Evolutionary conservation across 805 yeast genomes (phyloP).

Genomic region (Naumovozyma castellii): DNA sequence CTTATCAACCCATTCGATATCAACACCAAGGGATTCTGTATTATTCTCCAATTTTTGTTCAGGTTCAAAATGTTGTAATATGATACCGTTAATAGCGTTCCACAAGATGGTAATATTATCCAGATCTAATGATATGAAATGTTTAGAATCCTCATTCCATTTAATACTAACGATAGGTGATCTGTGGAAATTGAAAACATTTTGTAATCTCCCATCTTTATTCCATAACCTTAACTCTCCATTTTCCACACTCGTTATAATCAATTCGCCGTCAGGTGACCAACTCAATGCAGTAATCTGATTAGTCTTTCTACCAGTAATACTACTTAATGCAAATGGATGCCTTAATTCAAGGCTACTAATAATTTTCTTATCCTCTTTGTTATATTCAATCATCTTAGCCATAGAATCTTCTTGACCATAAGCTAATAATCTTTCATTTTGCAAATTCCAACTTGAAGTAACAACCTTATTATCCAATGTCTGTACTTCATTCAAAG

Average conservation of each 20-base stretch:
- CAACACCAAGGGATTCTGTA: slow-evolving; percentile 36
- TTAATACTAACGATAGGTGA: slow-evolving; percentile 44
- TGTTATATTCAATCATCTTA: slow-evolving; percentile 33
- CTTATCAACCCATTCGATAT: slow-evolving; percentile 66
- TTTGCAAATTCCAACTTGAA: slow-evolving; percentile 49
- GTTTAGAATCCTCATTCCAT: slow-evolving; percentile 53
- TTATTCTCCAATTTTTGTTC: slow-evolving; percentile 1
- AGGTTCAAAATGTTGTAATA: slow-evolving; percentile 38
- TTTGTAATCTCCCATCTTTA: slow-evolving; percentile 54
- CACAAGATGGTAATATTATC: slow-evolving; percentile 50
- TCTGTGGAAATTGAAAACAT: slow-evolving; percentile 43
- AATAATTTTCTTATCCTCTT: slow-evolving; percentile 7
- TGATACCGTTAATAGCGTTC: slow-evolving; percentile 50
- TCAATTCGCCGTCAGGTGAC: slow-evolving; percentile 55
- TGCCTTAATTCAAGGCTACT: slow-evolving; percentile 25
- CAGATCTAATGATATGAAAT: slow-evolving; percentile 51
- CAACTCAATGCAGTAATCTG: slow-evolving; percentile 39
- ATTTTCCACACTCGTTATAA: slow-evolving; percentile 54
- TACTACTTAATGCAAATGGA: slow-evolving; percentile 24
- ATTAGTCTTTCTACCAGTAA: slow-evolving; percentile 13
- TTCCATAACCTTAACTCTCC: slow-evolving; percentile 82
- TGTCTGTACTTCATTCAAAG: slow-evolving; percentile 31
- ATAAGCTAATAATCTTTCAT: slow-evolving; percentile 40
- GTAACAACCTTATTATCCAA: slow-evolving; percentile 37
- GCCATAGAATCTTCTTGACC: slow-evolving; percentile 45